These are phyloP conservation scores for Saccharomycopsis lassenensis DNA, from an alignment of 805 yeast genomes.

Conservation along the genomic window DNA sequence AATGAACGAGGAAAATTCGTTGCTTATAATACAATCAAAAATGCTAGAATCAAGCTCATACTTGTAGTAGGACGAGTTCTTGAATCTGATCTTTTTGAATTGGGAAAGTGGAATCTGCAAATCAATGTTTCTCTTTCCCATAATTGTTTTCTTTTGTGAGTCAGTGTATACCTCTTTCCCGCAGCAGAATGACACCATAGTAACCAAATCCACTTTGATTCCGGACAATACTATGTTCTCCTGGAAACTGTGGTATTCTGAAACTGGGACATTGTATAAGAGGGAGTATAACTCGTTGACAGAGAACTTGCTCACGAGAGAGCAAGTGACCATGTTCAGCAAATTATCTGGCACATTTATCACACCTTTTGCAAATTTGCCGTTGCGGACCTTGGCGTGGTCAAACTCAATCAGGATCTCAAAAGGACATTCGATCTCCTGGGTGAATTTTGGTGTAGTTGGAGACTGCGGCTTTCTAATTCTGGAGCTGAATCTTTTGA, in stretches of 20 bases:
- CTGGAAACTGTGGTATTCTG: background rate
- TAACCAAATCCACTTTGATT: constrained; percentile 9
- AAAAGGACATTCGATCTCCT: constrained; percentile 11
- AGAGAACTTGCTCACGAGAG: constrained; percentile 7
- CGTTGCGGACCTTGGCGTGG: constrained; percentile 9
- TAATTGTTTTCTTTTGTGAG: background rate
- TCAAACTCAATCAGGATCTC: constrained; percentile 9
- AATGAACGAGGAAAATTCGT: constrained; percentile 10
- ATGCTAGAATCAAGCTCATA: constrained; percentile 9
- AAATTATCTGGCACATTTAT: constrained; percentile 8
- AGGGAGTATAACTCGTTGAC: constrained; percentile 8
- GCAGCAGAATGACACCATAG: constrained; percentile 9
- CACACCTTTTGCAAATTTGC: constrained; percentile 14
- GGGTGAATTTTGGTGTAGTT: background rate
- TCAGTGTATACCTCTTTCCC: constrained; percentile 9
- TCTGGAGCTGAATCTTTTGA: constrained; percentile 10
- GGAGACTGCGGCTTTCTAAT: background rate
- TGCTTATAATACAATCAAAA: constrained; percentile 9
- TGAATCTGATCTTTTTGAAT: constrained; percentile 11
- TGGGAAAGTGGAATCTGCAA: constrained; percentile 7
- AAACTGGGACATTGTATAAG: constrained; percentile 5
- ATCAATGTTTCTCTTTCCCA: constrained; percentile 8
- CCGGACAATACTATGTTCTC: constrained; percentile 6
- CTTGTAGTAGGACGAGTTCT: constrained; percentile 5
- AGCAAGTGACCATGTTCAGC: constrained; percentile 7